Percentiles rank a stretch among this genome's conserved stretches.
Evolutionary conservation across 2,329 filamentous ascomycete species (phyloP).

Genomic region (Monilinia fructicola): DNA sequence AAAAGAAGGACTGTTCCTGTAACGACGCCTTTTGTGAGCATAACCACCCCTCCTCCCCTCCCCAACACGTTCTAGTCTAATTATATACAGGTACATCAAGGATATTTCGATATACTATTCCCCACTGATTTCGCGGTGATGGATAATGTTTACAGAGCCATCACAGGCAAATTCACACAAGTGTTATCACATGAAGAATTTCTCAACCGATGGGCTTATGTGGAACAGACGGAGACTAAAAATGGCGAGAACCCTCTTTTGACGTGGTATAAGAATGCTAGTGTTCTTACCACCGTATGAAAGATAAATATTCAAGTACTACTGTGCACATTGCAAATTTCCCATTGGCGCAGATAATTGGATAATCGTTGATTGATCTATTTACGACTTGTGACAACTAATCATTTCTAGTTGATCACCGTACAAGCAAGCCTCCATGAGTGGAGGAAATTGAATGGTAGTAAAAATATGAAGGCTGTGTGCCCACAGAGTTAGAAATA

Average conservation of each 20-base stretch:
- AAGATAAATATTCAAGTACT: constrained; percentile 11
- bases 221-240: constrained; percentile 83
- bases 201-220: constrained; percentile 81
- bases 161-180: constrained; percentile 87
- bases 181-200: constrained; percentile 89
- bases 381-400: not conserved
- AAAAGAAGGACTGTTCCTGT: constrained; percentile 85
- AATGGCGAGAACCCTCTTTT: constrained; percentile 93
- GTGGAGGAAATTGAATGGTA: not conserved
- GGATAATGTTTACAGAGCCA: constrained; percentile 86
- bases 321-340: constrained; percentile 1
- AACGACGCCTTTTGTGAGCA: constrained; percentile 78
- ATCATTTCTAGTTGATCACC: constrained; percentile 8
- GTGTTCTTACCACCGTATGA: constrained; percentile 83
- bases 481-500: not conserved
- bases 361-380: constrained; percentile 5
- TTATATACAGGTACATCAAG: constrained; percentile 77
- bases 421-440: not conserved
- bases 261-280: constrained; percentile 93
- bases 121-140: constrained; percentile 91
- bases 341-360: not conserved
- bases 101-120: constrained; percentile 98
- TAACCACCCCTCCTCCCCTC: not conserved
- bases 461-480: not conserved
- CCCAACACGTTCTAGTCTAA: constrained; percentile 12